These are phyloP conservation scores for Yarrowia yakushimensis DNA, from an alignment of 805 yeast species.

Conservation along the genomic window DNA sequence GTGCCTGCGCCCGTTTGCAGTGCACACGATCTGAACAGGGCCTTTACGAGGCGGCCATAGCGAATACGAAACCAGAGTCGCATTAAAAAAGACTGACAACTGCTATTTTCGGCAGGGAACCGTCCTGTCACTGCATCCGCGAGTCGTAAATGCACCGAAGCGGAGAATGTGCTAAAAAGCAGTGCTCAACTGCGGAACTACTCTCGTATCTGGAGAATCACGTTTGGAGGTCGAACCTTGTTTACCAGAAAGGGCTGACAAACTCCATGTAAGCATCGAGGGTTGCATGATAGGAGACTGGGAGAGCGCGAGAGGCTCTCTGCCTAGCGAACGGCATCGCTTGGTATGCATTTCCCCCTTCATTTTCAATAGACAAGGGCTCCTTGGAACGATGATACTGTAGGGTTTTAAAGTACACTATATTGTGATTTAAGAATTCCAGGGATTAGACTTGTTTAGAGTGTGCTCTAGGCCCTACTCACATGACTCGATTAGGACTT, in stretches of 20 bases:
- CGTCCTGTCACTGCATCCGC: neutral
- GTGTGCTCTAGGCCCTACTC: neutral
- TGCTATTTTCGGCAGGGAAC: neutral
- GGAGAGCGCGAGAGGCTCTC: neutral
- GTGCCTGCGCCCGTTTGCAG: neutral
- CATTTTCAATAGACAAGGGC: neutral
- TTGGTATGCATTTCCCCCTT: neutral
- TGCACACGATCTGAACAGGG: neutral
- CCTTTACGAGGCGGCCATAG: neutral
- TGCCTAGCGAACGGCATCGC: neutral
- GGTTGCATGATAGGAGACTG: neutral
- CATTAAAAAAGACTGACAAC: neutral
- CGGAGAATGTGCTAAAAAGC: neutral
- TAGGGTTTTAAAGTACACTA: no score
- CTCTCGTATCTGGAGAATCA: constrained; percentile 8
- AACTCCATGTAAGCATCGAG: neutral
- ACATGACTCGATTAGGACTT: no score
- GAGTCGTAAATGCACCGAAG: neutral
- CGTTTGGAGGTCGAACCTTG: neutral
- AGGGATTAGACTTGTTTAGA: neutral
- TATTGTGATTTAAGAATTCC: neutral
- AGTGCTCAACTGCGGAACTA: neutral
- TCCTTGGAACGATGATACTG: neutral
- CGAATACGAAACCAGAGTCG: neutral
- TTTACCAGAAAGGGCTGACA: neutral